phyloP scores from a whole-genome alignment of 257 asterid species.

The Leonotis leonurus region DNA sequence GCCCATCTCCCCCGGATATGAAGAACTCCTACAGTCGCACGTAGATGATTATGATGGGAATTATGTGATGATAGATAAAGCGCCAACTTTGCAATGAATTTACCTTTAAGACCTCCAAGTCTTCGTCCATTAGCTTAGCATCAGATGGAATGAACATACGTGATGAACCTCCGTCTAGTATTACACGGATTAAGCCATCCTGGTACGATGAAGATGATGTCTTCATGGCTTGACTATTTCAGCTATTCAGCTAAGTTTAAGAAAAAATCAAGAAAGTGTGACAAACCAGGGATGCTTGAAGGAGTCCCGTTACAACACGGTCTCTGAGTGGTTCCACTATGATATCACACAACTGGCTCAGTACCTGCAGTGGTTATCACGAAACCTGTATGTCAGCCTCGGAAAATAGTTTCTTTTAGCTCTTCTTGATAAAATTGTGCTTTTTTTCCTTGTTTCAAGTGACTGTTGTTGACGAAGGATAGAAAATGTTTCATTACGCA shows the following conservation, averaged over 20 bases:
- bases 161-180: constrained; percentile 85
- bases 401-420: background rate
- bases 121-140: constrained; percentile 84
- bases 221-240: background rate
- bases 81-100: too few relatives aligned
- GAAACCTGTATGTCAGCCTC: background rate
- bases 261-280: constrained; percentile 11
- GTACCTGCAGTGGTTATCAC: constrained; percentile 51
- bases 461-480: background rate
- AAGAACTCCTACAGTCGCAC: constrained; percentile 61
- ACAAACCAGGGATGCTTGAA: constrained; percentile 91
- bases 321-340: constrained; percentile 91
- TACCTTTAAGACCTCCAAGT: constrained; percentile 87
- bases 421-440: background rate
- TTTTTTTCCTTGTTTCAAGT: background rate
- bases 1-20: constrained; percentile 98
- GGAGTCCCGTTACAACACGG: constrained; percentile 92
- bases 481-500: background rate
- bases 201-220: constrained; percentile 23
- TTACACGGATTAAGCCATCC: constrained; percentile 85
- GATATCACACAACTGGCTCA: constrained; percentile 75
- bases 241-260: constrained; percentile 1
- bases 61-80: background rate
- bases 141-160: constrained; percentile 68
- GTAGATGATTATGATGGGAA: constrained; percentile 7